Evolutionary conservation across 2,329 filamentous ascomycete genomes (phyloP).

Genomic region (Pyrenochaeta sp.): DNA sequence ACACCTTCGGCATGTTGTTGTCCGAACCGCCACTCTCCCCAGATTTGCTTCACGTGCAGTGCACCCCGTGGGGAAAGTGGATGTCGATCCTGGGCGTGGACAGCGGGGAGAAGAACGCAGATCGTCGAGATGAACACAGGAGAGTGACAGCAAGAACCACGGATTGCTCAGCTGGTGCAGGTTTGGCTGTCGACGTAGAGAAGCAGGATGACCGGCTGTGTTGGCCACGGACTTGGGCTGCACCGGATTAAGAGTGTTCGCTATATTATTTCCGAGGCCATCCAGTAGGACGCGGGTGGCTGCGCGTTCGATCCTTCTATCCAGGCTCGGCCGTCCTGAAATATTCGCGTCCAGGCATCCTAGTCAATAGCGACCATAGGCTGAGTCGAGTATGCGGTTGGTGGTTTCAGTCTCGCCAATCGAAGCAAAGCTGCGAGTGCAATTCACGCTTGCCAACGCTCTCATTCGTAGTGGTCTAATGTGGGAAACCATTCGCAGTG

Average conservation of each 20-base stretch:
- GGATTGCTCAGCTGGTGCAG: neutral
- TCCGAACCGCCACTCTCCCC: constrained; percentile 2
- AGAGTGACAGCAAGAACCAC: neutral
- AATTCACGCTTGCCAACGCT: constrained; percentile 4
- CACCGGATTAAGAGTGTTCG: constrained; percentile 18
- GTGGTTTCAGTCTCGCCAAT: constrained; percentile 31
- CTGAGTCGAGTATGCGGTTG: constrained; percentile 23
- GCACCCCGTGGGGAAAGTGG: neutral
- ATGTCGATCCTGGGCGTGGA: constrained; percentile 2
- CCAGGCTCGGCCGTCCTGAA: constrained; percentile 16
- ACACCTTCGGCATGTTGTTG: constrained; percentile 31
- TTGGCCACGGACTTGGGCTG: constrained; percentile 14
- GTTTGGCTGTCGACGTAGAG: neutral
- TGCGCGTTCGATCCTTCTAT: constrained; percentile 17
- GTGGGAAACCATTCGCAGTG: constrained; percentile 14
- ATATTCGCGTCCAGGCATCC: constrained; percentile 14
- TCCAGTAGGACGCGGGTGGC: constrained; percentile 15
- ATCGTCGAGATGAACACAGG: neutral
- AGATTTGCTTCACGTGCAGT: constrained; percentile 2
- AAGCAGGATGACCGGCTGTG: neutral
- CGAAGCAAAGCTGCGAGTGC: constrained; percentile 17
- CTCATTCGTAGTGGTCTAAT: constrained; percentile 27
- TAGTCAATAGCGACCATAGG: constrained; percentile 18
- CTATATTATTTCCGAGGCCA: constrained; percentile 14
- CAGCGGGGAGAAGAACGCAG: constrained; percentile 1